These are phyloP conservation scores for Metroxylon sagu DNA, from an alignment of 176 grass and related monocot species.

Conservation along the genomic window DNA sequence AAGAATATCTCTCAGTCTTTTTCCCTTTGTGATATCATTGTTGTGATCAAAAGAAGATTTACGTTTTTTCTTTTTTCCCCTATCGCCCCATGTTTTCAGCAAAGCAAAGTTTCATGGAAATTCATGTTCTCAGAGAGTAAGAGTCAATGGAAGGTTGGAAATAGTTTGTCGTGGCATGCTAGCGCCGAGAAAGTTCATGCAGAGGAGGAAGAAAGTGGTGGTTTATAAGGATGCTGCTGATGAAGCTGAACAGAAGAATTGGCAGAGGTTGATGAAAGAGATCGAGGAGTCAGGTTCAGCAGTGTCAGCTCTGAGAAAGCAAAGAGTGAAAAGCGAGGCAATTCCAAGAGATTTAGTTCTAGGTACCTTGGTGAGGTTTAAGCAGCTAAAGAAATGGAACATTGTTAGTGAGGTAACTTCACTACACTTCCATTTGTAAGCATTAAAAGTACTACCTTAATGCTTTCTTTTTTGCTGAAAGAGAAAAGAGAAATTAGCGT, in stretches of 20 bases:
- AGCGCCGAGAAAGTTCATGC: conserved; percentile 77
- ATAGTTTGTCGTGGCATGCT: conserved; percentile 69
- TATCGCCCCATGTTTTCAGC: conserved; percentile 22
- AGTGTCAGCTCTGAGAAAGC: conserved; percentile 50
- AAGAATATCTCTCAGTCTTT: too few relatives aligned
- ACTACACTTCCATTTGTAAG: too few relatives aligned
- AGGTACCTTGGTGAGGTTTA: conserved; percentile 77
- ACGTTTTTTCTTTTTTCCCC: too few relatives aligned
- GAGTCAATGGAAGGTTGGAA: conserved; percentile 32
- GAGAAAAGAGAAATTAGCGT: too few relatives aligned
- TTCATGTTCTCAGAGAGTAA: conserved; percentile 31
- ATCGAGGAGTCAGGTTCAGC: conserved; percentile 67
- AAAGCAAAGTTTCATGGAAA: conserved; percentile 36
- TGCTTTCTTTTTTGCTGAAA: too few relatives aligned
- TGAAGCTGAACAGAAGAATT: conserved; percentile 64
- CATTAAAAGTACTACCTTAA: too few relatives aligned
- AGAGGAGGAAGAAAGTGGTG: conserved; percentile 58
- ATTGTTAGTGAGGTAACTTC: conserved; percentile 67
- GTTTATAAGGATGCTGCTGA: conserved; percentile 61
- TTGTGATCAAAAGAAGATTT: too few relatives aligned
- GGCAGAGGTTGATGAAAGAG: conserved; percentile 82
- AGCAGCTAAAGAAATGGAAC: conserved; percentile 89
- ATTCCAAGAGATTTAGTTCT: conserved; percentile 65
- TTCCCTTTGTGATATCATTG: too few relatives aligned
- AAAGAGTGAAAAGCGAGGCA: conserved; percentile 26